Percentiles rank a stretch among this genome's conserved stretches.
Conservation (phyloP, 2,329 filamentous ascomycete species). For the Diplodia intermedia region DNA sequence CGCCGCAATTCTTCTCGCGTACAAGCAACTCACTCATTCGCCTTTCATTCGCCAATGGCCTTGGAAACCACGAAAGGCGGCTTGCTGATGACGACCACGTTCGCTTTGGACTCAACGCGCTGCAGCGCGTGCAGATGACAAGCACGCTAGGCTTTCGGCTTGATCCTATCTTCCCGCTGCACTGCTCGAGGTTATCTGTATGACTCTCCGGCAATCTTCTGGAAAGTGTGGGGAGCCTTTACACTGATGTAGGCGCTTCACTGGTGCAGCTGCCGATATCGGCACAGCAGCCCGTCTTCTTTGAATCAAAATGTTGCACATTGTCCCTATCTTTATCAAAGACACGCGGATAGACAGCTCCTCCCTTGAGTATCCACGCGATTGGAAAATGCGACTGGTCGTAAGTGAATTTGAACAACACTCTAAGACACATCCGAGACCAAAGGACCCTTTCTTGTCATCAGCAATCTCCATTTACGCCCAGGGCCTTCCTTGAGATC, state of each 20-base stretch:
- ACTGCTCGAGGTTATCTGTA: neutral
- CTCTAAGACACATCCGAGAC: neutral
- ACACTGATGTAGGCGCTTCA: no score
- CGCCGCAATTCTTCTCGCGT: neutral
- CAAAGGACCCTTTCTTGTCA: neutral
- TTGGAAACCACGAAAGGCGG: neutral
- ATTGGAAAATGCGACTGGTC: no score
- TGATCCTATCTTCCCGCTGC: neutral
- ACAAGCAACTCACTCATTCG: neutral
- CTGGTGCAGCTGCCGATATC: neutral
- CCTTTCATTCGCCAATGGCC: neutral
- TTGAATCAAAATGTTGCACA: neutral
- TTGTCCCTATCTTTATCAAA: neutral
- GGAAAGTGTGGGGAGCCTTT: no score
- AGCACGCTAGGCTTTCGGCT: neutral
- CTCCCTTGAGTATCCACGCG: no score
- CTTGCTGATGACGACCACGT: conserved; percentile 1
- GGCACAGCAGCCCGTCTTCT: neutral
- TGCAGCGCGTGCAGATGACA: neutral
- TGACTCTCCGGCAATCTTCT: no score
- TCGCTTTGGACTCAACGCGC: neutral
- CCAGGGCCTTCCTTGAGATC: neutral
- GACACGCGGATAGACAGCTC: neutral
- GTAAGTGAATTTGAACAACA: no score
- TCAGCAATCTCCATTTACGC: neutral